Evolutionary conservation across 2,329 filamentous ascomycete species (phyloP).

Genomic region (Cladosporium austrohemisphaericum): DNA sequence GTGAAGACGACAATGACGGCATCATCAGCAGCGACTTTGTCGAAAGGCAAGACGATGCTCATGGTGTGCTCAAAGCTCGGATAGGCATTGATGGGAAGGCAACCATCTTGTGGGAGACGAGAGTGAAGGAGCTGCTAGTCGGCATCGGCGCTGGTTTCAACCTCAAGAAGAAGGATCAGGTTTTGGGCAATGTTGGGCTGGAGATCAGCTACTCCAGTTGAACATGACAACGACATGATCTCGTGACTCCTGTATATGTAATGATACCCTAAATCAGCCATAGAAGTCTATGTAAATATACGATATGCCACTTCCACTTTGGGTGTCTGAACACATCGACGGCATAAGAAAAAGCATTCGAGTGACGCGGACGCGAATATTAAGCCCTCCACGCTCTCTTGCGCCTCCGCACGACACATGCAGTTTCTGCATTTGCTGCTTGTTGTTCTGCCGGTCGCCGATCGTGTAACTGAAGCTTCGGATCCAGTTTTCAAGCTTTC

Average conservation of each 20-base stretch:
- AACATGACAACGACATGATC: too few relatives aligned
- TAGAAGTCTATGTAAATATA: too few relatives aligned
- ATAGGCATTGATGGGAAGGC: conserved; percentile 85
- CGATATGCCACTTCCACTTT: too few relatives aligned
- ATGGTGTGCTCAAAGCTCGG: conserved; percentile 84
- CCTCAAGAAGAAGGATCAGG: conserved; percentile 68
- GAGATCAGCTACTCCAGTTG: conserved; percentile 71
- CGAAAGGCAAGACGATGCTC: conserved; percentile 60
- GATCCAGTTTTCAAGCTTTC: conserved; percentile 1
- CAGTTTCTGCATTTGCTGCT: too few relatives aligned
- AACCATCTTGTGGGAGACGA: conserved; percentile 86
- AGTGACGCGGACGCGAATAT: too few relatives aligned
- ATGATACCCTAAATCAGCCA: neutral
- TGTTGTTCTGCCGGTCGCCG: neutral
- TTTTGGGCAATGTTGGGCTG: conserved; percentile 71
- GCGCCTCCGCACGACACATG: too few relatives aligned
- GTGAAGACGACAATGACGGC: conserved; percentile 13
- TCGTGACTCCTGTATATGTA: too few relatives aligned
- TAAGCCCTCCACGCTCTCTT: too few relatives aligned
- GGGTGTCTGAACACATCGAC: too few relatives aligned
- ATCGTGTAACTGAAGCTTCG: neutral
- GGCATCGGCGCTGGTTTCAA: conserved; percentile 85
- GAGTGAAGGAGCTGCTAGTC: conserved; percentile 87
- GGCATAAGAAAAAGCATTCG: too few relatives aligned
- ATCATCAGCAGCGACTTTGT: conserved; percentile 21